Evolutionary conservation across 768 basidiomycete species (phyloP).

Genomic region (Piloderma croceum): DNA sequence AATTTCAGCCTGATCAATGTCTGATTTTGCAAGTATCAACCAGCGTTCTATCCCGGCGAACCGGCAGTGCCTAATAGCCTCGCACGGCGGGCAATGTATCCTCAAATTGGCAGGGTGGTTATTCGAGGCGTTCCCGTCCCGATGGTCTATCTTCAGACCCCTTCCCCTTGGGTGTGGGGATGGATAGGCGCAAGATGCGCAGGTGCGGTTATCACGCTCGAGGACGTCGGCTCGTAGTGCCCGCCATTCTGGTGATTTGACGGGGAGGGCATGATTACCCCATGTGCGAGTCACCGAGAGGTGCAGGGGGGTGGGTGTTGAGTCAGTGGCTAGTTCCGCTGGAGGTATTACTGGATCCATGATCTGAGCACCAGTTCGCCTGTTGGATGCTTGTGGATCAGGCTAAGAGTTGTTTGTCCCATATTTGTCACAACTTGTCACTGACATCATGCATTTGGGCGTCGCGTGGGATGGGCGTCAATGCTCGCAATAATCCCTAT

Average conservation of each 20-base stretch:
- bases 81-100: conserved; percentile 11
- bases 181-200: conserved; percentile 10
- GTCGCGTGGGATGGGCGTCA: too few relatives aligned
- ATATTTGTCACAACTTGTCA: too few relatives aligned
- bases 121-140: conserved; percentile 9
- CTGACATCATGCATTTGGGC: too few relatives aligned
- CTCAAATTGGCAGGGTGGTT: conserved; percentile 9
- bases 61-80: conserved; percentile 12
- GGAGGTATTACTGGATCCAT: too few relatives aligned
- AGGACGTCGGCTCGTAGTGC: conserved; percentile 6
- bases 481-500: too few relatives aligned
- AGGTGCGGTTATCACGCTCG: conserved; percentile 8
- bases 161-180: conserved; percentile 3
- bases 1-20: conserved; percentile 15
- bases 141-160: conserved; percentile 9
- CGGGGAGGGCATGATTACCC: too few relatives aligned
- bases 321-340: conserved; percentile 26
- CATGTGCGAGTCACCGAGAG: too few relatives aligned
- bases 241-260: too few relatives aligned
- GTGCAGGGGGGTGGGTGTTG: not conserved
- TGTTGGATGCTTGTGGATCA: too few relatives aligned
- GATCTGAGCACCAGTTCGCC: too few relatives aligned
- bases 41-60: conserved; percentile 4
- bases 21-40: conserved; percentile 5
- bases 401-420: too few relatives aligned